Conservation (phyloP, 2,329 filamentous ascomycete species). For the Alternaria novae-zelandiae region DNA sequence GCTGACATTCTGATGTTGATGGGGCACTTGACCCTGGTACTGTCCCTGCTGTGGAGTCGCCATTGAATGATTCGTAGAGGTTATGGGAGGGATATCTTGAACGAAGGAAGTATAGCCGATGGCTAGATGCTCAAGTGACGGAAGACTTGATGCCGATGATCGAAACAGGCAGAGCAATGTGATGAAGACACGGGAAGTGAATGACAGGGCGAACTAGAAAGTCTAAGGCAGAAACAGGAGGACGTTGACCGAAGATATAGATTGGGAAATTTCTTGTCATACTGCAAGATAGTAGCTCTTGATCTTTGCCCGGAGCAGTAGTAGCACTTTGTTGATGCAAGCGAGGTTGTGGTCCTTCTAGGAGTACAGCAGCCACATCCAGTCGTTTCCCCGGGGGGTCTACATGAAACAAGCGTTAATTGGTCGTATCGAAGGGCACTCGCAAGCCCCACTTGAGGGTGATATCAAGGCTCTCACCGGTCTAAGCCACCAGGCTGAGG, state of each 20-base stretch:
- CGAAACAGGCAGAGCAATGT: neutral
- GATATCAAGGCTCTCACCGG: constrained; percentile 25
- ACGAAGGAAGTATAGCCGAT: neutral
- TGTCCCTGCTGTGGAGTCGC: constrained; percentile 15
- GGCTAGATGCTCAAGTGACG: neutral
- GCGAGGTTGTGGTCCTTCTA: constrained; percentile 13
- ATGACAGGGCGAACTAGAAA: constrained; percentile 10
- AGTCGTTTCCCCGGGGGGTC: neutral
- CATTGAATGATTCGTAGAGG: constrained; percentile 19
- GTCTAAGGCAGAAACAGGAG: constrained; percentile 20
- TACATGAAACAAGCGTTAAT: constrained; percentile 15
- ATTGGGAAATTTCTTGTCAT: constrained; percentile 7
- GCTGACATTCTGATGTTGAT: constrained; percentile 23
- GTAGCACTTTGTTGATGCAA: constrained; percentile 20
- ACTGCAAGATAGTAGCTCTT: constrained; percentile 5
- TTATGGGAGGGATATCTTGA: too few species aligned
- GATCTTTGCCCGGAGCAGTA: constrained; percentile 9
- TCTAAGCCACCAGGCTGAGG: constrained; percentile 21
- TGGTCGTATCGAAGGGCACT: constrained; percentile 17
- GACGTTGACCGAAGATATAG: constrained; percentile 20
- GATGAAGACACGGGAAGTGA: neutral
- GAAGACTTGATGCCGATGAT: neutral
- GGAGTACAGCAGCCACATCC: constrained; percentile 1
- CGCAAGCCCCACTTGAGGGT: constrained; percentile 21
- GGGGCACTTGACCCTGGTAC: constrained; percentile 12